Evolutionary conservation across 2,329 filamentous ascomycete genomes (phyloP).

Genomic region (Anthostomella pinea): DNA sequence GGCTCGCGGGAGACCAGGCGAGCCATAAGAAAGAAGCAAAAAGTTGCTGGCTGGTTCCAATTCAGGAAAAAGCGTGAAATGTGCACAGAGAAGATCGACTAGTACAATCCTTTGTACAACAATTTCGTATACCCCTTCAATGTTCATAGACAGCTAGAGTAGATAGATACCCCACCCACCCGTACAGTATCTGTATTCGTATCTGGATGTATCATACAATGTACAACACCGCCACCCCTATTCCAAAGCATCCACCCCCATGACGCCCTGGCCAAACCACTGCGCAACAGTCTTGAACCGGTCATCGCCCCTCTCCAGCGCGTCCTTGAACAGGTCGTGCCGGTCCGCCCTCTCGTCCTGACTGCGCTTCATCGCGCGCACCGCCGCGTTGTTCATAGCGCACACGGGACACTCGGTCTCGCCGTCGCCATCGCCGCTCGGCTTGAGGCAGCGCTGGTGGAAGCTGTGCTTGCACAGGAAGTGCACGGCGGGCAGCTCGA

Average conservation of each 20-base stretch:
- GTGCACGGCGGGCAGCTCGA: conserved; percentile 89
- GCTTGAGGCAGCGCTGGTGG: conserved; percentile 84
- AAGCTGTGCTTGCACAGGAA: conserved; percentile 98
- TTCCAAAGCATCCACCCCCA: conserved; percentile 43
- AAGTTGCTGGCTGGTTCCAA: too few species aligned
- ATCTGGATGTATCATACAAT: conserved; percentile 5
- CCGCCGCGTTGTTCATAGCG: conserved; percentile 78
- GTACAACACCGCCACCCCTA: neutral
- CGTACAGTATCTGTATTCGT: too few species aligned
- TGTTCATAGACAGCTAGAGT: too few species aligned
- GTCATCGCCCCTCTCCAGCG: conserved; percentile 71
- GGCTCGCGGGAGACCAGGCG: conserved; percentile 2
- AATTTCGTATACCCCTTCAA: too few species aligned
- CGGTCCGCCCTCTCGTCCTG: conserved; percentile 84
- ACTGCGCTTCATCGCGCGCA: conserved; percentile 78
- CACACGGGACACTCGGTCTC: conserved; percentile 85
- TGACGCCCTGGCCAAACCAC: conserved; percentile 92
- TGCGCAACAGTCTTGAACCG: conserved; percentile 88
- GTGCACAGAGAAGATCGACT: too few species aligned
- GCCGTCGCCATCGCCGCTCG: conserved; percentile 42
- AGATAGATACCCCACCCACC: conserved; percentile 6
- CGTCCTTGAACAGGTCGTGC: conserved; percentile 85
- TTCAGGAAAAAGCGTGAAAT: too few species aligned
- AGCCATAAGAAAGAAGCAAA: neutral
- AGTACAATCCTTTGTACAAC: neutral